These are phyloP conservation scores for Phialemoniopsis sp. DNA, from an alignment of 2,329 filamentous ascomycete species.

Conservation along the genomic window DNA sequence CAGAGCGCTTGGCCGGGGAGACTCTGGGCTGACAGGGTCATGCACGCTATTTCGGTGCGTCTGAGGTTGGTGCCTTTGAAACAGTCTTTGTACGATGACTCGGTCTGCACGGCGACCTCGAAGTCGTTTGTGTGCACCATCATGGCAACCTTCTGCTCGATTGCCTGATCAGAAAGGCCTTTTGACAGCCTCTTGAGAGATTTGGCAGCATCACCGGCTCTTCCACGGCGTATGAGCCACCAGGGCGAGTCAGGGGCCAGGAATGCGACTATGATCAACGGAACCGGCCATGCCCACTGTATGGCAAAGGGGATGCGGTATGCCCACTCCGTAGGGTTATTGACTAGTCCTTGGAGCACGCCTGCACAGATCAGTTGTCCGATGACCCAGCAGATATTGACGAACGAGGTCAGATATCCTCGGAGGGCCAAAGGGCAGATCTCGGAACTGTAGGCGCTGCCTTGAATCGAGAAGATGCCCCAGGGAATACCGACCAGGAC, in stretches of 20 bases:
- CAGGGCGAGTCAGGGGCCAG: slow-evolving; percentile 69
- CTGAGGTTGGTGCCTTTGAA: slow-evolving; percentile 39
- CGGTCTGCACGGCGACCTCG: slow-evolving; percentile 30
- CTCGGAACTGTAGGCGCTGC: slow-evolving; percentile 64
- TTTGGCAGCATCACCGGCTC: slow-evolving; percentile 60
- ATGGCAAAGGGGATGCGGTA: slow-evolving; percentile 67
- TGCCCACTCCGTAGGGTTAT: slow-evolving; percentile 39
- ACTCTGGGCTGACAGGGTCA: slow-evolving; percentile 28
- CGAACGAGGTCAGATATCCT: slow-evolving; percentile 55
- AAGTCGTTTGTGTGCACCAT: slow-evolving; percentile 38
- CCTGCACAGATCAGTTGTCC: slow-evolving; percentile 70
- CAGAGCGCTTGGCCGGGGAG: slow-evolving; percentile 25
- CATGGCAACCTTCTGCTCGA: slow-evolving; percentile 30
- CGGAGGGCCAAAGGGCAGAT: slow-evolving; percentile 70
- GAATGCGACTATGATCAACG: slow-evolving; percentile 60
- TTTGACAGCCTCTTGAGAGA: slow-evolving; percentile 38
- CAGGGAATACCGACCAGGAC: slow-evolving; percentile 31
- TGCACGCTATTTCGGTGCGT: slow-evolving; percentile 36
- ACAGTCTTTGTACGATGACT: slow-evolving; percentile 40
- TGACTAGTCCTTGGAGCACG: slow-evolving; percentile 64
- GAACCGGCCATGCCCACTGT: slow-evolving; percentile 73
- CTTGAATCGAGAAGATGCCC: not conserved
- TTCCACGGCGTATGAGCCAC: slow-evolving; percentile 70
- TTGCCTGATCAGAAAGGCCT: slow-evolving; percentile 13
- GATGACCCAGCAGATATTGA: slow-evolving; percentile 74